Evolutionary conservation across 176 grass and related monocot species (phyloP).

Genomic region (Dendrocalamus sinicus): DNA sequence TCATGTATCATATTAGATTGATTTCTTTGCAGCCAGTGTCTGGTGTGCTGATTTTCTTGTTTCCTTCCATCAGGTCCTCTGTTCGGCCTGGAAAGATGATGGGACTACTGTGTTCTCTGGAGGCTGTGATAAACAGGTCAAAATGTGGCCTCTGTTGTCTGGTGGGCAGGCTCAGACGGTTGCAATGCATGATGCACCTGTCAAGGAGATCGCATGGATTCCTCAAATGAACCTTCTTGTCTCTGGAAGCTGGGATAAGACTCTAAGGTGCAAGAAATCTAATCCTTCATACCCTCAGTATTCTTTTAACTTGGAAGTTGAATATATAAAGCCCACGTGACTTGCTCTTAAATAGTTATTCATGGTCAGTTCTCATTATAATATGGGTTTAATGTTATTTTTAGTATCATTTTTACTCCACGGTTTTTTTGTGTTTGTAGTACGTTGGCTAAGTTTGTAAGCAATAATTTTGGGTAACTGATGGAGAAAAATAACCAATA

Average conservation of each 20-base stretch:
- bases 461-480: background rate
- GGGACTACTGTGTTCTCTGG: slow-evolving; percentile 88
- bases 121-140: slow-evolving; percentile 90
- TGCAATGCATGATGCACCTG: slow-evolving; percentile 85
- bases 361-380: background rate
- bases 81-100: slow-evolving; percentile 94
- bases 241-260: slow-evolving; percentile 94
- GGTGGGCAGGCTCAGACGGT: slow-evolving; percentile 81
- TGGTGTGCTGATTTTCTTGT: slow-evolving; percentile 26
- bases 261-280: slow-evolving; percentile 54
- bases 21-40: background rate
- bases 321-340: background rate
- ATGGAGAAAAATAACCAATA: background rate
- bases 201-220: slow-evolving; percentile 84
- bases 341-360: background rate
- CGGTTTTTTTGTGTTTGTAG: background rate
- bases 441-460: background rate
- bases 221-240: slow-evolving; percentile 95
- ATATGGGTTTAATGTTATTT: background rate
- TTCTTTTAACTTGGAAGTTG: slow-evolving; percentile 16
- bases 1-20: background rate
- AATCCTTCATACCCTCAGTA: background rate
- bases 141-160: slow-evolving; percentile 90
- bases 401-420: background rate
- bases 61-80: slow-evolving; percentile 69